Evolutionary conservation across 495 filamentous ascomycete genomes (phyloP).

Genomic region (Penicillium lividum): DNA sequence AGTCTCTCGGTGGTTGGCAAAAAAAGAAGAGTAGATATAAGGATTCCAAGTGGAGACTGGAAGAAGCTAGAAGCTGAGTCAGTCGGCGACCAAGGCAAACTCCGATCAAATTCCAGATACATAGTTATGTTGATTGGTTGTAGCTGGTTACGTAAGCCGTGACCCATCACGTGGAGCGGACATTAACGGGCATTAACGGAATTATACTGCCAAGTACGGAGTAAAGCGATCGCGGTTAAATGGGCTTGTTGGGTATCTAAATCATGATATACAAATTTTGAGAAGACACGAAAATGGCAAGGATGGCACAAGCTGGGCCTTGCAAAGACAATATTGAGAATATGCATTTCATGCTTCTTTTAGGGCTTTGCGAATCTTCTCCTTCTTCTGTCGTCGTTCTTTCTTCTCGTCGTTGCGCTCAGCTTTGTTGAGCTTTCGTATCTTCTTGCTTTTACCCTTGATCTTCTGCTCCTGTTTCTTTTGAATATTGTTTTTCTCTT

Average conservation of each 20-base stretch:
- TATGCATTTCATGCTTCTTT: constrained; percentile 10
- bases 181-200: constrained; percentile 6
- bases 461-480: constrained; percentile 26
- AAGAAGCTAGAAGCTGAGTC: constrained; percentile 20
- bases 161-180: constrained; percentile 15
- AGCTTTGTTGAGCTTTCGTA: constrained; percentile 33
- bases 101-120: constrained; percentile 2
- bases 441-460: constrained; percentile 24
- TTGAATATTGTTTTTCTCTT: constrained; percentile 16
- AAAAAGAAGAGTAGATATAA: constrained; percentile 24
- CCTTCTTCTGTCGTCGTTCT: constrained; percentile 43
- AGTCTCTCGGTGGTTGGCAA: constrained; percentile 29
- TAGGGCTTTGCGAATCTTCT: constrained; percentile 31
- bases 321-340: not conserved
- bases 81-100: constrained; percentile 7
- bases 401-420: constrained; percentile 33
- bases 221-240: not conserved
- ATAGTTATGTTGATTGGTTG: constrained; percentile 24
- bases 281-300: not conserved
- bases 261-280: constrained; percentile 4
- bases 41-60: constrained; percentile 13
- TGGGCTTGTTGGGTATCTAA: constrained; percentile 4
- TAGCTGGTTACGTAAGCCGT: not conserved
- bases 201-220: not conserved
- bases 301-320: not conserved